Conservation (phyloP, 306 rosid species). For the Boehmeria nivea region DNA sequence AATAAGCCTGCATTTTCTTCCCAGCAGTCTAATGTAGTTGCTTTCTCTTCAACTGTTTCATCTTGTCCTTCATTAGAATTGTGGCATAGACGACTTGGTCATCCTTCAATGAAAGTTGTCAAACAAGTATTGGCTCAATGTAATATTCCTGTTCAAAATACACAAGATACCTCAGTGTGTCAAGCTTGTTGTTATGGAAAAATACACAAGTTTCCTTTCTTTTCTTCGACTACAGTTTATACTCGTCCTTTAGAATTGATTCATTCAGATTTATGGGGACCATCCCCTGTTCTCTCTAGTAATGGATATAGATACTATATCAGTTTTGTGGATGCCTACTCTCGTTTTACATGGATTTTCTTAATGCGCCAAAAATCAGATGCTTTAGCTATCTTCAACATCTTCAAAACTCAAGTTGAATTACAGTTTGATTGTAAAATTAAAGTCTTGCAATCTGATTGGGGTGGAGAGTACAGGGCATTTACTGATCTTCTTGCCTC, state of each 20-base stretch:
- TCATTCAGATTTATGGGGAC: not conserved
- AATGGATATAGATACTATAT: not conserved
- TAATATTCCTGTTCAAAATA: not conserved
- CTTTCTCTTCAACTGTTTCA: not conserved
- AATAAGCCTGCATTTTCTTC: not conserved
- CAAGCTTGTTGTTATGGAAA: not conserved
- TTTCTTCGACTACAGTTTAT: not conserved
- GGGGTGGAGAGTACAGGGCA: not conserved
- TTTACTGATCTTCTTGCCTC: not conserved
- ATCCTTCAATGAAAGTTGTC: not conserved
- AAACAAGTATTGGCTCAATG: not conserved
- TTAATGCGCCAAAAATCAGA: not conserved
- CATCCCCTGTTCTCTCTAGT: not conserved
- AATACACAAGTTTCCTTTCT: not conserved
- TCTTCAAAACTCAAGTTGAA: not conserved
- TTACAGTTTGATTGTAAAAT: not conserved
- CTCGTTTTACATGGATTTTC: not conserved
- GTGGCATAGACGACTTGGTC: not conserved
- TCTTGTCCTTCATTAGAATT: no score
- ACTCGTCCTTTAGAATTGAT: not conserved
- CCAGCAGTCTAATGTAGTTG: not conserved
- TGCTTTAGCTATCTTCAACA: not conserved
- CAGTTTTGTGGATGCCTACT: not conserved
- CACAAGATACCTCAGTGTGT: not conserved
- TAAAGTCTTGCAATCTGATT: not conserved